Conservation (phyloP, 2,329 filamentous ascomycete species). For the Nothomitra cinnamomea region DNA sequence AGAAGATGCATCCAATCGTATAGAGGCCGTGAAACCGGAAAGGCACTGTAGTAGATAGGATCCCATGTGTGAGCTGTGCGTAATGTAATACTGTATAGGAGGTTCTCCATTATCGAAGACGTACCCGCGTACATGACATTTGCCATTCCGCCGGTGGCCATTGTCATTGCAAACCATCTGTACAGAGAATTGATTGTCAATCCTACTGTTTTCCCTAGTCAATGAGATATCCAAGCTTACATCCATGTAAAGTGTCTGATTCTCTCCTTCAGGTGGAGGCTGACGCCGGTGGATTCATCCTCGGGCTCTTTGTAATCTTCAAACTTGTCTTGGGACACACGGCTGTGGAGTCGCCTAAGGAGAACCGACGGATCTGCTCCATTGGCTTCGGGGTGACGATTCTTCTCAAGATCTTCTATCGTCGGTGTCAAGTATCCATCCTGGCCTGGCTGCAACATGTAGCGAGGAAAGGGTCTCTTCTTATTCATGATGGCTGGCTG, state of each 20-base stretch:
- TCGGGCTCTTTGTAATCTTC: not conserved
- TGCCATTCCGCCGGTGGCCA: conserved; percentile 42
- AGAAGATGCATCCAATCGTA: conserved; percentile 31
- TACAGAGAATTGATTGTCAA: not conserved
- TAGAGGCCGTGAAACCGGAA: conserved; percentile 28
- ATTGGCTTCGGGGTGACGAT: not conserved
- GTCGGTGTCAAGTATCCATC: conserved; percentile 29
- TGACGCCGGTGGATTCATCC: not conserved
- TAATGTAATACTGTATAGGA: not conserved
- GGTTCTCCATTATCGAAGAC: not conserved
- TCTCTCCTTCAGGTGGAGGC: conserved; percentile 21
- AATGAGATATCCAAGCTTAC: conserved; percentile 19
- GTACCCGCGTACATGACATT: conserved; percentile 37
- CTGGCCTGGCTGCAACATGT: conserved; percentile 22
- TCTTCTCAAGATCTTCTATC: conserved; percentile 24
- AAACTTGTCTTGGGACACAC: not conserved
- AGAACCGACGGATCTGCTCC: conserved; percentile 1
- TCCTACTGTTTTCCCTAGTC: too few species aligned
- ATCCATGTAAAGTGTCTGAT: conserved; percentile 56
- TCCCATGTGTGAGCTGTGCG: not conserved
- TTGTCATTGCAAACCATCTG: conserved; percentile 48
- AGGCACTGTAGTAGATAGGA: conserved; percentile 17
- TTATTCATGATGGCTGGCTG: not conserved
- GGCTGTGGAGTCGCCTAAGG: conserved; percentile 4
- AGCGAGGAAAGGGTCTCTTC: conserved; percentile 14